phyloP scores from a whole-genome alignment of 2,329 filamentous ascomycete genomes.

The Penicillium nordicum region DNA sequence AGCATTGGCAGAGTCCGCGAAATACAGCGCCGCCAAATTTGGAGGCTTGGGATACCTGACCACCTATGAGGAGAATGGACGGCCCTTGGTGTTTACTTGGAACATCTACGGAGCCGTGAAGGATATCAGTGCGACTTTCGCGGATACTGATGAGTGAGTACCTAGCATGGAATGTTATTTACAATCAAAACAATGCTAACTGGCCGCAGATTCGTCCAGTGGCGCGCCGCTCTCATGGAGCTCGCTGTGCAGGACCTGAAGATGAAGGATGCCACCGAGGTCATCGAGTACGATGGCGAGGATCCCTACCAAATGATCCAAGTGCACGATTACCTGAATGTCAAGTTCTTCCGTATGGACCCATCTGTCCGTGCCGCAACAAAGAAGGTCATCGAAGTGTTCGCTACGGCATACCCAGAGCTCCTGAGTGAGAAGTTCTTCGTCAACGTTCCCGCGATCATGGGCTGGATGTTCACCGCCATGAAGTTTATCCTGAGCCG shows the following conservation, averaged over 20 bases:
- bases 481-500: conserved; percentile 73
- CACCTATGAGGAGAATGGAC: conserved; percentile 57
- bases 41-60: conserved; percentile 77
- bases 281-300: conserved; percentile 57
- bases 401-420: conserved; percentile 83
- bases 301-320: conserved; percentile 91
- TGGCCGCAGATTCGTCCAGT: conserved; percentile 70
- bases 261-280: conserved; percentile 66
- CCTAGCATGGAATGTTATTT: not conserved
- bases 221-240: conserved; percentile 90
- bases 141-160: conserved; percentile 71
- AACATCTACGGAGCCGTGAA: conserved; percentile 90
- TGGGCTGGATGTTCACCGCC: conserved; percentile 79
- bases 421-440: conserved; percentile 90
- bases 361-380: conserved; percentile 71
- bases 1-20: conserved; percentile 59
- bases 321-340: conserved; percentile 86
- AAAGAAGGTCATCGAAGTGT: conserved; percentile 75
- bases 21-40: conserved; percentile 68
- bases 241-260: conserved; percentile 71
- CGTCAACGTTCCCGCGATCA: conserved; percentile 85
- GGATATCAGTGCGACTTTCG: conserved; percentile 76
- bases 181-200: conserved; percentile 1
- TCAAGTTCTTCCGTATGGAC: conserved; percentile 82
- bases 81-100: conserved; percentile 70